Evolutionary conservation across 306 rosid genomes (phyloP).

Genomic region (Astragalus membranaceus): DNA sequence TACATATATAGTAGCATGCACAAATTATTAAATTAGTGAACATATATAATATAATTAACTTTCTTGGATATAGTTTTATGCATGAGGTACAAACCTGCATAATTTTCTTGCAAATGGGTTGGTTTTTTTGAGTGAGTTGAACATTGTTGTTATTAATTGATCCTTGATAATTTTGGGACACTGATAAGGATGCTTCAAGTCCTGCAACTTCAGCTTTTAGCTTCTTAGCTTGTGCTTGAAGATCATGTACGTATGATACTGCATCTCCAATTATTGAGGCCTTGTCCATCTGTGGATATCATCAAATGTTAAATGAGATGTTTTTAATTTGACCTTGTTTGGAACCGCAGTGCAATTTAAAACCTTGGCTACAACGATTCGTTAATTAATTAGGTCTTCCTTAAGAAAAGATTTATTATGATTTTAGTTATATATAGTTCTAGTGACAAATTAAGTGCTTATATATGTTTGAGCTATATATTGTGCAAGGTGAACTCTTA

Average conservation of each 20-base stretch:
- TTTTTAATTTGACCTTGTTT: no score
- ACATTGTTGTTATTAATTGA: constrained; percentile 23
- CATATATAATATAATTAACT: not conserved
- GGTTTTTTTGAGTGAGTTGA: constrained; percentile 20
- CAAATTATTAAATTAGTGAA: not conserved
- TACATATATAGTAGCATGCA: constrained; percentile 11
- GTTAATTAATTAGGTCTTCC: not conserved
- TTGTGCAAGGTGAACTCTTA: no score
- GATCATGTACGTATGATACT: constrained; percentile 55
- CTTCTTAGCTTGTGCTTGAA: constrained; percentile 66
- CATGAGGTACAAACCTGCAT: constrained; percentile 43
- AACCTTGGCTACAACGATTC: no score
- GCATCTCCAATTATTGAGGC: constrained; percentile 95
- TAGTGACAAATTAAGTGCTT: no score
- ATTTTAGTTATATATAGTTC: no score
- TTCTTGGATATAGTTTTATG: no score
- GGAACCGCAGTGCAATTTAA: no score
- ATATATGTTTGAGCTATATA: no score
- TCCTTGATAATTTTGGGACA: constrained; percentile 35
- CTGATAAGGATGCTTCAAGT: constrained; percentile 54
- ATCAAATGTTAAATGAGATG: not conserved
- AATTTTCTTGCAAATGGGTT: constrained; percentile 39
- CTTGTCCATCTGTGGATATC: constrained; percentile 70
- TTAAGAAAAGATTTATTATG: not conserved
- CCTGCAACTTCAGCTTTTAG: constrained; percentile 63